These are phyloP conservation scores for Mallotus japonicus DNA, from an alignment of 441 rosid species.

Conservation along the genomic window DNA sequence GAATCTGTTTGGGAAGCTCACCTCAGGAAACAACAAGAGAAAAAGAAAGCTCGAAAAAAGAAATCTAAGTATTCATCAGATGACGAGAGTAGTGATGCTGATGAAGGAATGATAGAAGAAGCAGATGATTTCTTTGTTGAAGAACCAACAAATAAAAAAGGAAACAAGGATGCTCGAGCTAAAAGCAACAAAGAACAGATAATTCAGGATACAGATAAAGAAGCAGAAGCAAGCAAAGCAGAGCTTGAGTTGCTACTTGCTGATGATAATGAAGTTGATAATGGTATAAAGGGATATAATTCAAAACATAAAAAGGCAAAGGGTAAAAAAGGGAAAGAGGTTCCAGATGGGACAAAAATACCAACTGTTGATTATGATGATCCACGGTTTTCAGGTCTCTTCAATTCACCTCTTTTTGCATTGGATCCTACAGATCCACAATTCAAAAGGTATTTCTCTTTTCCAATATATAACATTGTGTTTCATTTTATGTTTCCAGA, in stretches of 20 bases:
- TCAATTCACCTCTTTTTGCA: constrained; percentile 59
- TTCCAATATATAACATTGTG: too few species aligned
- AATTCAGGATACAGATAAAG: constrained; percentile 29
- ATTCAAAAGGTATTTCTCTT: constrained; percentile 64
- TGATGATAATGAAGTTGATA: constrained; percentile 61
- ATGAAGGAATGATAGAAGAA: constrained; percentile 41
- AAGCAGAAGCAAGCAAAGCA: constrained; percentile 62
- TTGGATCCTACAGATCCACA: constrained; percentile 95
- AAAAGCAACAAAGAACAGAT: constrained; percentile 16
- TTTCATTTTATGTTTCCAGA: too few species aligned
- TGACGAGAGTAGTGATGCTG: constrained; percentile 49
- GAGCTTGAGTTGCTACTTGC: constrained; percentile 84
- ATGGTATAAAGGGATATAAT: constrained; percentile 72
- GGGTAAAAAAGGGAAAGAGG: constrained; percentile 56
- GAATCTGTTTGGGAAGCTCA: constrained; percentile 76
- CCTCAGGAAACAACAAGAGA: constrained; percentile 62
- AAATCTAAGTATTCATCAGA: constrained; percentile 52
- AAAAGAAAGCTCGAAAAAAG: constrained; percentile 60
- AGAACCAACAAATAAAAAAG: constrained; percentile 48
- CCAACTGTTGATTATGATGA: constrained; percentile 58
- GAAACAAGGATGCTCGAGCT: constrained; percentile 10
- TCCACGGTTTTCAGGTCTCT: constrained; percentile 61
- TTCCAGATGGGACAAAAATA: constrained; percentile 56
- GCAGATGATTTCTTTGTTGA: constrained; percentile 69
- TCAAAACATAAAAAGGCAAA: constrained; percentile 58